Percentiles rank a stretch among this genome's conserved stretches.
Conservation (phyloP, 2,329 filamentous ascomycete genomes). For the Graphilbum sp. region DNA sequence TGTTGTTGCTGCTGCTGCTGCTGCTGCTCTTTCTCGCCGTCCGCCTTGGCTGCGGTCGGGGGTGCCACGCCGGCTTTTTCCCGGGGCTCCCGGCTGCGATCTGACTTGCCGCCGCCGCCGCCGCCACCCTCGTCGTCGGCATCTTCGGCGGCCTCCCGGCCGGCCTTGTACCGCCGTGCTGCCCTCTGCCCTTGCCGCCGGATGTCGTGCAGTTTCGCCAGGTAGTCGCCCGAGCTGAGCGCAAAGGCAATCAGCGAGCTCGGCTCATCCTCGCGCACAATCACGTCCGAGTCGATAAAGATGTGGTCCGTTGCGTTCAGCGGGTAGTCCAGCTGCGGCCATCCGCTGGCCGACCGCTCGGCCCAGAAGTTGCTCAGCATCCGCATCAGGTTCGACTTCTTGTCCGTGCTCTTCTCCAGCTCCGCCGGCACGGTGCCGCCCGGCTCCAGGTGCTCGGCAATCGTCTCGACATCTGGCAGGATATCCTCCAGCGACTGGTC, state of each 20-base stretch:
- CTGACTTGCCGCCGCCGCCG: too few relatives aligned
- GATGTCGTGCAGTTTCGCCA: slow-evolving; percentile 57
- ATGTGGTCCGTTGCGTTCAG: slow-evolving; percentile 80
- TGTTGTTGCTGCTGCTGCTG: too few relatives aligned
- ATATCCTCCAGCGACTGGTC: slow-evolving; percentile 59
- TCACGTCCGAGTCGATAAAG: slow-evolving; percentile 91
- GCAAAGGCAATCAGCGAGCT: slow-evolving; percentile 92
- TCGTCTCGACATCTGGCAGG: slow-evolving; percentile 43
- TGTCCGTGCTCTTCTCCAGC: slow-evolving; percentile 60
- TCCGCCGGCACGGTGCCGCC: slow-evolving; percentile 49
- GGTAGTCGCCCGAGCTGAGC: slow-evolving; percentile 75
- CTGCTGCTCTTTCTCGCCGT: too few relatives aligned
- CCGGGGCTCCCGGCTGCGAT: too few relatives aligned
- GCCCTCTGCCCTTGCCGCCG: slow-evolving; percentile 24
- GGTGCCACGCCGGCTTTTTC: too few relatives aligned
- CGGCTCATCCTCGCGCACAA: slow-evolving; percentile 92
- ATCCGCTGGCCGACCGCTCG: slow-evolving; percentile 88
- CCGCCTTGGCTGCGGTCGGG: too few relatives aligned
- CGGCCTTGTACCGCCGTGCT: slow-evolving; percentile 14
- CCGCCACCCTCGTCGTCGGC: not conserved
- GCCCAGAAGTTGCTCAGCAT: slow-evolving; percentile 98
- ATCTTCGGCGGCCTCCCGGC: slow-evolving; percentile 11
- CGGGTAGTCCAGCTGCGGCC: slow-evolving; percentile 84
- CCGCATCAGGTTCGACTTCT: slow-evolving; percentile 86
- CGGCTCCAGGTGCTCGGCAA: slow-evolving; percentile 45